Base-by-base conservation (phyloP, 495 filamentous ascomycete species). In the Astrothelium subdiscretum region DNA sequence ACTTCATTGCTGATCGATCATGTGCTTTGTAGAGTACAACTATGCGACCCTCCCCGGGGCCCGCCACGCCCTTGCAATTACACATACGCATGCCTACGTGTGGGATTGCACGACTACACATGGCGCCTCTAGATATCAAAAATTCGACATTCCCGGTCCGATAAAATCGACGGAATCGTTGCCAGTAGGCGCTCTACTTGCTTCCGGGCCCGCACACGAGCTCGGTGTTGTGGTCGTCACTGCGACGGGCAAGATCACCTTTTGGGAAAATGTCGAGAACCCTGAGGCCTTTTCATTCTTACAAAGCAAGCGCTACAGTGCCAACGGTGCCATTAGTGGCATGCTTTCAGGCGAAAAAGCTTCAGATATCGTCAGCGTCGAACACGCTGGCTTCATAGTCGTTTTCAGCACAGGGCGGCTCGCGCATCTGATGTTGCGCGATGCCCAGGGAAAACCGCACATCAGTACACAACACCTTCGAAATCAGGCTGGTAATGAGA, bases 241-340 rank as follows among this genome's bases (percentile, higher is more conserved):
- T 74, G 90, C 91, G 1, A 80, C 80, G 20, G 94, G 94, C 31
- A 92, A 85, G 71, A 82, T 97, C 54, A 83, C 87, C 38, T 99
- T 92, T 73, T 99, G 92, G 92, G 95, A 97, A 70, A 91, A 89
- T 29, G 85, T 97, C 57, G 87, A 91, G 22, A 88, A 83, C 72
- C 90, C 89, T 29, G 84, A 89, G 29, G 87, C 86, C 5, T 72
- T 90, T 13, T 87, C 87, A 63, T 81, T 91, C 31, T 83, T 88
- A 52, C 83, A 86, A 57, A 87, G 94, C 65, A 88, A 86, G 69
- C 85, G 85, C 65, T 83, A 80, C 65, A 87, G 91, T 20, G 80
- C 96, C 1, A 87, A 96, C 67, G 85, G 86, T 13, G 76, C 78
- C 20, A 83, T 92, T 57, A 75, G 80, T 4, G 86, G 86, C 57